Percentiles rank a stretch among this genome's conserved stretches.
Conservation (phyloP, 192 early-diverging fungal genomes). For the Physocladia obscura region DNA sequence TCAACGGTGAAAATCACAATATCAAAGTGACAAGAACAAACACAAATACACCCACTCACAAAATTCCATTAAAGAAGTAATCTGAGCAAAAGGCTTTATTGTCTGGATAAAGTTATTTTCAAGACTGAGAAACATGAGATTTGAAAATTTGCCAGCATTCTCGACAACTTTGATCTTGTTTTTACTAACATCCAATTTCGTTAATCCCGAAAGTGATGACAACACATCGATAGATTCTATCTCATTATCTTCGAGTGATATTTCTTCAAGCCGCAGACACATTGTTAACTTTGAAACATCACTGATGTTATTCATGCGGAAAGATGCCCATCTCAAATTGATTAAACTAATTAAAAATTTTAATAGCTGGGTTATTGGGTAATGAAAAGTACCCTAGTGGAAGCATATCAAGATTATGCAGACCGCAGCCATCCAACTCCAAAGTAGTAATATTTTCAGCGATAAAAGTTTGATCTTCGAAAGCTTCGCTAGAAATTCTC, state of each 20-base stretch:
- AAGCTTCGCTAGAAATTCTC: conserved; percentile 29
- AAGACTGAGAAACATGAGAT: conserved; percentile 51
- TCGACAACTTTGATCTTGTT: conserved; percentile 52
- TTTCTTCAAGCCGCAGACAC: conserved; percentile 49
- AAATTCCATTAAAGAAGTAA: conserved; percentile 56
- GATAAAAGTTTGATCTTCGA: conserved; percentile 24
- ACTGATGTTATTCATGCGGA: conserved; percentile 53
- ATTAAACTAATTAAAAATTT: conserved; percentile 31
- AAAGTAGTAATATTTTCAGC: conserved; percentile 51
- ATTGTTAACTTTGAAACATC: conserved; percentile 44
- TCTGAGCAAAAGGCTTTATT: conserved; percentile 48
- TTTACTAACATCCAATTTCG: conserved; percentile 55
- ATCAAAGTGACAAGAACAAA: conserved; percentile 11
- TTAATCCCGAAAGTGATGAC: conserved; percentile 35
- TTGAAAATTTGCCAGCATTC: conserved; percentile 38
- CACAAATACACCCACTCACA: conserved; percentile 39
- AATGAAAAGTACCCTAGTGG: conserved; percentile 32
- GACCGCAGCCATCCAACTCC: conserved; percentile 52
- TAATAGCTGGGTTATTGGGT: conserved; percentile 2
- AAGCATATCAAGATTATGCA: conserved; percentile 44
- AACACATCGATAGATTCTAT: conserved; percentile 52
- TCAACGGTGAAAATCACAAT: not conserved
- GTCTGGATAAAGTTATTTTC: conserved; percentile 53
- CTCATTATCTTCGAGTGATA: conserved; percentile 57
- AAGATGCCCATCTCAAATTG: conserved; percentile 56